phyloP scores from a whole-genome alignment of 129 eudicot genomes.

The Smallanthus sonchifolius region DNA sequence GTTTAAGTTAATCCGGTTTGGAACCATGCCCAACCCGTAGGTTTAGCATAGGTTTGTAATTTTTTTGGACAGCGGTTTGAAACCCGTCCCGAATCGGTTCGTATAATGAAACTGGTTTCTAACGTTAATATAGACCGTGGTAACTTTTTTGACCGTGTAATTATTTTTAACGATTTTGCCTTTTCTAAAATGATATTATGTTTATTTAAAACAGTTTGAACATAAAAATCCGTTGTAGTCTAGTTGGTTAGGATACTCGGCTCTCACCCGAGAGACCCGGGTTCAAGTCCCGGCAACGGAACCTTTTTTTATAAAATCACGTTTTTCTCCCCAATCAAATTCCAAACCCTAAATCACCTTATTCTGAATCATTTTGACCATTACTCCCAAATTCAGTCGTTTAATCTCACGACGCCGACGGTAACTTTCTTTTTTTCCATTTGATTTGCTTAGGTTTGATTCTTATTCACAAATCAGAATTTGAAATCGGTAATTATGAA shows the following conservation, averaged over 20 bases:
- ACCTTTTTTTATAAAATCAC: not conserved
- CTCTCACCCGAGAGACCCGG: conserved; percentile 99
- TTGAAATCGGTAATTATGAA: not conserved
- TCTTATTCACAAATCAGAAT: not conserved
- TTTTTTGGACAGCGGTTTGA: too few relatives aligned
- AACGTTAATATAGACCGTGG: too few relatives aligned
- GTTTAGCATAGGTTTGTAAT: too few relatives aligned
- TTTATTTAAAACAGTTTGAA: too few relatives aligned
- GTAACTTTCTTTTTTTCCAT: not conserved
- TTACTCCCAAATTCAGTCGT: not conserved
- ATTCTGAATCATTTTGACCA: not conserved
- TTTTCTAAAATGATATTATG: too few relatives aligned
- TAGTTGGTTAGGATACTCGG: conserved; percentile 98
- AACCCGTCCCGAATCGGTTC: too few relatives aligned
- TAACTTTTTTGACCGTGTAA: too few relatives aligned
- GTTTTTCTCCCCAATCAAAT: too few relatives aligned
- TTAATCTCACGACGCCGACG: not conserved
- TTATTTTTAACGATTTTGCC: too few relatives aligned
- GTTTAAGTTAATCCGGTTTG: too few relatives aligned
- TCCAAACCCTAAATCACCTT: not conserved
- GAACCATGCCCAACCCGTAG: too few relatives aligned
- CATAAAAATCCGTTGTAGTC: conserved; percentile 73
- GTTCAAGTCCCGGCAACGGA: conserved; percentile 99
- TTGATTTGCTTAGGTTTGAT: not conserved
- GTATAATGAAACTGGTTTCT: too few relatives aligned